Base-by-base conservation (phyloP, 192 early-diverging fungal genomes). In the Jimgerdemannia flammicorona region DNA sequence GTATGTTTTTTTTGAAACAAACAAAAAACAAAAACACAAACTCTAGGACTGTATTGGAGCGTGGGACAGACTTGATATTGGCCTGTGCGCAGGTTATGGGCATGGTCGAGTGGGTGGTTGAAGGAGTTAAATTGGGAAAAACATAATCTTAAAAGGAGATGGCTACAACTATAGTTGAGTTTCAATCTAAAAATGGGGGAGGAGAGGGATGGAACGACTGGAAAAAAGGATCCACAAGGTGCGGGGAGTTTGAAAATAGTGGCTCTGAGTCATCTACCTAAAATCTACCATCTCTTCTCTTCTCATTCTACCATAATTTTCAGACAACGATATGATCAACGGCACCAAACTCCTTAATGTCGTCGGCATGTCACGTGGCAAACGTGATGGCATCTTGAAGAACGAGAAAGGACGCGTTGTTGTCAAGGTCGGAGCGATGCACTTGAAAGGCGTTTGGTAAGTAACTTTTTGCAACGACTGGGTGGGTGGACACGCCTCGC, bases 291-390 rank as follows among this genome's bases (percentile, higher is more conserved):
- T n/a, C 19, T 11, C 72, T 41, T n/a, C 43, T 64, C 20, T 42
- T 40, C 6, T 64, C 44, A 40, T 20, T 14, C 6, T 29, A 40
- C 65, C 29, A 29, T 29, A 29, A 29, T 29, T 29, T 63, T 42
- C 84, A 91, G 93, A 95, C 74, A 93, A 95, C 79, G 87, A 94
- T 73, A 94, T 93, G 91, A 91, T 94, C 64, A 94, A 95, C 80
- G 93, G 94, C 43, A 95, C 94, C 17, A 95, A 95, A 79, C 84
- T 95, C 68, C 85, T 95, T 40, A 95, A 95, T 80, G 92, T 95
- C 29, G 91, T 90, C 18, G 93, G 93, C 65, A 94, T 95, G 93
- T 92, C 94, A 69, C 91, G 94, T 40, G 94, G 94, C 68, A 94
- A 93, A 79, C 84, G 94, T 54, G 94, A 95, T 73, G 93, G 92